phyloP scores from a whole-genome alignment of 768 basidiomycete species.

The Boletus pseudo-olivaceus region DNA sequence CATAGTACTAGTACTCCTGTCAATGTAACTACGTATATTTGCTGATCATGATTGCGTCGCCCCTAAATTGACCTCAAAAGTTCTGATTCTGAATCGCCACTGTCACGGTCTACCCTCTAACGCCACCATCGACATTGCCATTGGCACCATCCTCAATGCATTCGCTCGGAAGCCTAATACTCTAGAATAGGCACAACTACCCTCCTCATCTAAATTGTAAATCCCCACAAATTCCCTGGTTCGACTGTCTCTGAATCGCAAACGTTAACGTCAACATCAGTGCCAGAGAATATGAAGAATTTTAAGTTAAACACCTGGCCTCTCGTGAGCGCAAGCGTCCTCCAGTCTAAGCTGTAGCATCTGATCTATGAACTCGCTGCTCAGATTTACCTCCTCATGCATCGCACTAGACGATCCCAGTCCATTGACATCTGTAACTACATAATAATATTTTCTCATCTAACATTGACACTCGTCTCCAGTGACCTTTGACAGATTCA shows the following conservation, averaged over 20 bases:
- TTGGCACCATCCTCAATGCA: conserved; percentile 80
- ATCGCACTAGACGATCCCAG: conserved; percentile 73
- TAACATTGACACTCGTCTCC: no score
- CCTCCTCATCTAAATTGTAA: conserved; percentile 76
- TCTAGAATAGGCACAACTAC: conserved; percentile 69
- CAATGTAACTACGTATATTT: no score
- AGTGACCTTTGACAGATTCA: no score
- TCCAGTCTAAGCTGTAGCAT: conserved; percentile 90
- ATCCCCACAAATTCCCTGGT: conserved; percentile 79
- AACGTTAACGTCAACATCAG: conserved; percentile 78
- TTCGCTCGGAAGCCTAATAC: conserved; percentile 85
- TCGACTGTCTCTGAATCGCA: no score
- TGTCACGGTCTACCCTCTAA: no score
- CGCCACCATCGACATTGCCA: conserved; percentile 78
- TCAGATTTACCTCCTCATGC: conserved; percentile 78
- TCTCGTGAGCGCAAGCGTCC: conserved; percentile 49
- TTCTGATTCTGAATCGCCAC: no score
- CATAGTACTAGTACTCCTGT: no score
- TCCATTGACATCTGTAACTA: conserved; percentile 70
- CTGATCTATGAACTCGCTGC: conserved; percentile 87
- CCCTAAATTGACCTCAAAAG: no score
- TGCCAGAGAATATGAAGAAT: conserved; percentile 80
- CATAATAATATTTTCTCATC: no score
- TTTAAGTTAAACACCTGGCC: conserved; percentile 70
- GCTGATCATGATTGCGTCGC: no score